Evolutionary conservation across 1,284 basidiomycete species (phyloP).

Genomic region (Xerocomus nothofagi): DNA sequence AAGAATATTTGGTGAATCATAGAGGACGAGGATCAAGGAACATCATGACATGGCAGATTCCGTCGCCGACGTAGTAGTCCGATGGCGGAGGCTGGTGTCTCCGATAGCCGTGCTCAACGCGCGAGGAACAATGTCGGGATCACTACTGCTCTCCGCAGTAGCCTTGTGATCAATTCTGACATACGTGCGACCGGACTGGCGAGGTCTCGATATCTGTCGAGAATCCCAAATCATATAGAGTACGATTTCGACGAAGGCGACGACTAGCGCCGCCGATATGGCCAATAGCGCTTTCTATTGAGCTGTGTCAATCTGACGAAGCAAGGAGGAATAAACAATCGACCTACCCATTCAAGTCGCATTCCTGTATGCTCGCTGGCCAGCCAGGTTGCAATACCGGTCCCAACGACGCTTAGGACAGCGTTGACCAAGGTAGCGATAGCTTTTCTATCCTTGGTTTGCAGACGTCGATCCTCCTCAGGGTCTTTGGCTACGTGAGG

Average conservation of each 20-base stretch:
- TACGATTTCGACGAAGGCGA: slow-evolving; percentile 64
- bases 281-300: slow-evolving; percentile 61
- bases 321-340: background rate
- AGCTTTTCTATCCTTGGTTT: slow-evolving; percentile 56
- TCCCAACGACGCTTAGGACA: slow-evolving; percentile 63
- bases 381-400: slow-evolving; percentile 70
- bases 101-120: slow-evolving; percentile 26
- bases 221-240: slow-evolving; percentile 74
- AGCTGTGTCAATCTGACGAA: slow-evolving; percentile 8
- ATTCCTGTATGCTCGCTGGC: slow-evolving; percentile 62
- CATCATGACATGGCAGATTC: background rate
- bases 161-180: slow-evolving; percentile 35
- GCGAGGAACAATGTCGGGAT: slow-evolving; percentile 3
- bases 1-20: background rate
- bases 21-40: background rate
- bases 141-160: slow-evolving; percentile 23
- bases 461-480: slow-evolving; percentile 40
- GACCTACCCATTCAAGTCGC: slow-evolving; percentile 67
- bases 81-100: slow-evolving; percentile 24
- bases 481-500: slow-evolving; percentile 43
- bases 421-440: slow-evolving; percentile 71
- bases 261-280: slow-evolving; percentile 55
- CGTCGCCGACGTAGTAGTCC: slow-evolving; percentile 7
- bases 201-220: slow-evolving; percentile 35
- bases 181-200: slow-evolving; percentile 20